Evolutionary conservation across 1,139 yeast genomes (phyloP).

Genomic region (Hansenula sp.): DNA sequence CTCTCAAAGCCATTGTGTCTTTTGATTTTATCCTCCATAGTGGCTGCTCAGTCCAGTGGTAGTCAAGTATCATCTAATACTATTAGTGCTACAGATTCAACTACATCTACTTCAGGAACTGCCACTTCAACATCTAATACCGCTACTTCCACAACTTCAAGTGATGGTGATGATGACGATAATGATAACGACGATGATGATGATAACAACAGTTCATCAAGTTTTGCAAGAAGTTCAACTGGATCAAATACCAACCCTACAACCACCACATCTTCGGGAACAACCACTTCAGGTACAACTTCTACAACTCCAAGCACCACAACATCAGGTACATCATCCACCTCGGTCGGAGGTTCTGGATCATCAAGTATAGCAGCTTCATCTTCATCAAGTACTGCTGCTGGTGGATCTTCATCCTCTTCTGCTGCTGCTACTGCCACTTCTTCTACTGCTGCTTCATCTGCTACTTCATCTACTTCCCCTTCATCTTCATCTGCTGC

Average conservation of each 20-base stretch:
- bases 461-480: conserved; percentile 3
- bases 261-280: background rate
- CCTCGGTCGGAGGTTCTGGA: too few species aligned
- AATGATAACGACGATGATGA: background rate
- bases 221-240: conserved; percentile 2
- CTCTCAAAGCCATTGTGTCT: too few species aligned
- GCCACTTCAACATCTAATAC: background rate
- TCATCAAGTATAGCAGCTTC: too few species aligned
- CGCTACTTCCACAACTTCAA: conserved; percentile 1
- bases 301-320: too few species aligned
- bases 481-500: conserved; percentile 12
- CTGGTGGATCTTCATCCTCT: conserved; percentile 2
- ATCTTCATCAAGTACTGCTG: too few species aligned
- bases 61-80: background rate
- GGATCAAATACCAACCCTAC: background rate
- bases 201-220: background rate
- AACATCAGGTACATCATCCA: too few species aligned
- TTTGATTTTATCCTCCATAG: too few species aligned
- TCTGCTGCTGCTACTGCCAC: conserved; percentile 1
- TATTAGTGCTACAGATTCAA: background rate
- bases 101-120: background rate
- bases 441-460: conserved; percentile 7
- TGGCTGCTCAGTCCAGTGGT: too few species aligned
- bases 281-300: too few species aligned
- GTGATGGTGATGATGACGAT: background rate